A percentile compares a stretch with the other conserved stretches of the same genome.
phyloP scores from a whole-genome alignment of 192 early-diverging fungal species.

The Diversispora eburnea region DNA sequence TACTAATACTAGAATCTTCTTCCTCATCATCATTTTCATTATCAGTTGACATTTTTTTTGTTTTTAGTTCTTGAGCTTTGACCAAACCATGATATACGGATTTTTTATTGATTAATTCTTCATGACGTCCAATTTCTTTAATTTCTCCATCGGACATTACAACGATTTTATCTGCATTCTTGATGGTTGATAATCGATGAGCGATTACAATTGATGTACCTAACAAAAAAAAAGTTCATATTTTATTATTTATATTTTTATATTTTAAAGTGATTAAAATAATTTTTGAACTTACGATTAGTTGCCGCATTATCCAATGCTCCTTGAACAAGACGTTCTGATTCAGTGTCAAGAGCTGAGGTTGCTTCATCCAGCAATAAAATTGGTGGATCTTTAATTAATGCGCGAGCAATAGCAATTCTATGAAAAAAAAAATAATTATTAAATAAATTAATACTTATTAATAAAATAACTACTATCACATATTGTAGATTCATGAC shows the following conservation, averaged over 20 bases:
- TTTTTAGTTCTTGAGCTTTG: conserved; percentile 51
- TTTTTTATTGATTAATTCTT: conserved; percentile 47
- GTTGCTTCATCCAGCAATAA: conserved; percentile 79
- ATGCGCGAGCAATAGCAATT: conserved; percentile 65
- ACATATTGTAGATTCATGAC: no score
- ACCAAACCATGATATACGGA: conserved; percentile 54
- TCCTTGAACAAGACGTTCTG: conserved; percentile 61
- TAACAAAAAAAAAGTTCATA: no score
- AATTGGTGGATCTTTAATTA: conserved; percentile 72
- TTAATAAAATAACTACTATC: not conserved
- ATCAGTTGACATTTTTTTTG: conserved; percentile 39
- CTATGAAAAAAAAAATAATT: not conserved
- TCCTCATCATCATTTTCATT: conserved; percentile 30
- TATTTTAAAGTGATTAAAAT: no score
- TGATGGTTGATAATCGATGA: conserved; percentile 68
- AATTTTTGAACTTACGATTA: conserved; percentile 33
- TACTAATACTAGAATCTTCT: conserved; percentile 19
- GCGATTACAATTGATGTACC: conserved; percentile 70
- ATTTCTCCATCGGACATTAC: conserved; percentile 54
- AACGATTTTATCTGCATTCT: conserved; percentile 65
- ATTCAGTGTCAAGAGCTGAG: conserved; percentile 68
- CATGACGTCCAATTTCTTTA: conserved; percentile 53
- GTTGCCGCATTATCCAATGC: conserved; percentile 54
- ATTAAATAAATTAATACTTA: not conserved
- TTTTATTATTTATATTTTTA: no score